A percentile compares a stretch with the other conserved stretches of the same genome.
Evolutionary conservation across 805 yeast species (phyloP).

Genomic region (Cyberlindnera japonica): DNA sequence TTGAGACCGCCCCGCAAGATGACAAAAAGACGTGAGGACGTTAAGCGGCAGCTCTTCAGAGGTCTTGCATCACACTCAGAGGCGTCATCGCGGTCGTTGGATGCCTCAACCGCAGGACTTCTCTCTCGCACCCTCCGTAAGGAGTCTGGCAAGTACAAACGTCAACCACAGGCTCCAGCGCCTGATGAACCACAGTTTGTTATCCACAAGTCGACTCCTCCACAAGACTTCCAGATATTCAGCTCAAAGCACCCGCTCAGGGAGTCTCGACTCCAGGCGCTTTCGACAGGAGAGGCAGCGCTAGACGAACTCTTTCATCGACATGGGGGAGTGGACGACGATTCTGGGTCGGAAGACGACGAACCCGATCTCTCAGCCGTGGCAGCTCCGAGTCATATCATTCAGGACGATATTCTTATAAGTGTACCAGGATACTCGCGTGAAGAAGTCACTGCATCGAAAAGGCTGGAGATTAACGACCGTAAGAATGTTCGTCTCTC

Average conservation of each 20-base stretch:
- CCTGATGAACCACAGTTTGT: constrained; percentile 19
- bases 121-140: constrained; percentile 27
- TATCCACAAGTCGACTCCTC: constrained; percentile 27
- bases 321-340: constrained; percentile 20
- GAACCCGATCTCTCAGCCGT: constrained; percentile 25
- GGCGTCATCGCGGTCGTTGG: constrained; percentile 11
- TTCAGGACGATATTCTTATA: constrained; percentile 25
- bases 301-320: constrained; percentile 24
- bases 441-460: constrained; percentile 27
- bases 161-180: constrained; percentile 3
- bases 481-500: constrained; percentile 25
- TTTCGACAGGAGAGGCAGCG: constrained; percentile 25
- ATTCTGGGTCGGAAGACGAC: constrained; percentile 28
- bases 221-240: constrained; percentile 26
- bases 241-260: constrained; percentile 22
- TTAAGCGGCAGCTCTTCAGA: constrained; percentile 25
- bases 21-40: constrained; percentile 19
- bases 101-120: constrained; percentile 20
- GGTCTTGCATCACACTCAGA: constrained; percentile 13
- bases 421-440: constrained; percentile 27
- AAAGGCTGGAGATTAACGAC: constrained; percentile 22
- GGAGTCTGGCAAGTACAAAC: constrained; percentile 25
- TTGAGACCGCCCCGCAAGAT: too few species aligned
- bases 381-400: constrained; percentile 15
- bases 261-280: constrained; percentile 25